Conservation (phyloP, 805 yeast genomes). For the Lipomyces yamanashiensis region DNA sequence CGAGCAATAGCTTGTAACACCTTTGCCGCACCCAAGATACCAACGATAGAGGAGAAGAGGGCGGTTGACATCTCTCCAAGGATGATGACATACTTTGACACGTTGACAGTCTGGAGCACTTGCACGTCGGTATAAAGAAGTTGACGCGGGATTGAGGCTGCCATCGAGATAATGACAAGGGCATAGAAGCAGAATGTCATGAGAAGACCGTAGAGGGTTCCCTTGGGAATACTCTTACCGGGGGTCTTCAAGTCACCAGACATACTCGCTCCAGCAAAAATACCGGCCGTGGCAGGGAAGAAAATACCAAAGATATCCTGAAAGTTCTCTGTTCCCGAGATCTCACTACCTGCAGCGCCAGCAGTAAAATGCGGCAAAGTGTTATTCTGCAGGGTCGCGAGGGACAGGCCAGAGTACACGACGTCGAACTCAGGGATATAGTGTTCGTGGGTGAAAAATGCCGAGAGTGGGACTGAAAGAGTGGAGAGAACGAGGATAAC, state of each 20-base stretch:
- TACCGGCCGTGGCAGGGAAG: conserved; percentile 98
- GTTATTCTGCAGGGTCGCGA: conserved; percentile 68
- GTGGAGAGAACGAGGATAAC: conserved; percentile 71
- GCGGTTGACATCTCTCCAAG: conserved; percentile 93
- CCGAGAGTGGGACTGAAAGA: conserved; percentile 78
- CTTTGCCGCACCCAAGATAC: conserved; percentile 93
- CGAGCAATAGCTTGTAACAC: conserved; percentile 84
- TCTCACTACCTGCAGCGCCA: conserved; percentile 86
- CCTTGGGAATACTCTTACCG: conserved; percentile 85
- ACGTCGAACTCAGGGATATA: conserved; percentile 54
- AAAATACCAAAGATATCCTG: conserved; percentile 89
- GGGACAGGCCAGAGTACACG: conserved; percentile 60
- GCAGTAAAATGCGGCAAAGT: conserved; percentile 78
- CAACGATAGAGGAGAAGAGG: conserved; percentile 90
- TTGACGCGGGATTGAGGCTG: conserved; percentile 77
- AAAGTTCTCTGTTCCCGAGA: conserved; percentile 68
- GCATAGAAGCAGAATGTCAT: conserved; percentile 79
- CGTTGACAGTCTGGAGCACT: conserved; percentile 78
- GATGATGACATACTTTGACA: conserved; percentile 69
- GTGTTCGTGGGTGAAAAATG: conserved; percentile 68
- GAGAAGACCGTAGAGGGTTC: conserved; percentile 84
- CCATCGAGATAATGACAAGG: conserved; percentile 80
- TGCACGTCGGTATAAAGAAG: conserved; percentile 79
- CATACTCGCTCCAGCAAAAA: conserved; percentile 98
- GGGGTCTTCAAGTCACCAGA: conserved; percentile 90